phyloP scores from a whole-genome alignment of 2,329 filamentous ascomycete genomes.

The Aureobasidium sp. region DNA sequence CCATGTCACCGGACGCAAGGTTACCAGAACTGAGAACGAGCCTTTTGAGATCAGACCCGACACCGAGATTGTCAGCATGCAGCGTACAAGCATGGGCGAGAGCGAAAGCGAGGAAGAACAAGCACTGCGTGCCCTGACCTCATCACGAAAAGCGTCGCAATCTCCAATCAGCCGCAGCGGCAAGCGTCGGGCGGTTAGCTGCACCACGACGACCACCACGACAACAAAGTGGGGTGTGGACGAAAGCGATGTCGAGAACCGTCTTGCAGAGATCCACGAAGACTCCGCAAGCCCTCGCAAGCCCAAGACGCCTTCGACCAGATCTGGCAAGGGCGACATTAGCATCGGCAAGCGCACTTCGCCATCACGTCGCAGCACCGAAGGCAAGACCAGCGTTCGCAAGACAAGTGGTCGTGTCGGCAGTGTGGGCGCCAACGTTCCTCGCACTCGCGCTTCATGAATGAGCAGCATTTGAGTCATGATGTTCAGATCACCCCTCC shows the following conservation, averaged over 20 bases:
- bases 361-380: constrained; percentile 39
- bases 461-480: background rate
- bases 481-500: background rate
- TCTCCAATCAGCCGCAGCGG: constrained; percentile 51
- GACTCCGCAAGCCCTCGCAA: constrained; percentile 26
- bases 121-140: constrained; percentile 60
- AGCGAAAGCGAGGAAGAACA: constrained; percentile 80
- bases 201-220: constrained; percentile 66
- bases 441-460: constrained; percentile 11
- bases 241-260: constrained; percentile 42
- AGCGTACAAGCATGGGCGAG: constrained; percentile 53
- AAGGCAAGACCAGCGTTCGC: constrained; percentile 42
- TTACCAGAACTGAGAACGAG: constrained; percentile 45
- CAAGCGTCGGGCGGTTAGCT: constrained; percentile 65
- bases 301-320: constrained; percentile 40
- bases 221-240: constrained; percentile 41
- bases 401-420: constrained; percentile 47
- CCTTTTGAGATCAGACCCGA: constrained; percentile 46
- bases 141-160: constrained; percentile 53
- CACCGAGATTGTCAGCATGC: constrained; percentile 53
- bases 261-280: constrained; percentile 21
- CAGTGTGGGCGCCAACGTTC: constrained; percentile 13
- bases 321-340: constrained; percentile 38
- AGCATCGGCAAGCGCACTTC: constrained; percentile 41
- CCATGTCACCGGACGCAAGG: constrained; percentile 50